Base-by-base conservation (phyloP, 1,284 basidiomycete genomes). In the Trichosporon sp. region DNA sequence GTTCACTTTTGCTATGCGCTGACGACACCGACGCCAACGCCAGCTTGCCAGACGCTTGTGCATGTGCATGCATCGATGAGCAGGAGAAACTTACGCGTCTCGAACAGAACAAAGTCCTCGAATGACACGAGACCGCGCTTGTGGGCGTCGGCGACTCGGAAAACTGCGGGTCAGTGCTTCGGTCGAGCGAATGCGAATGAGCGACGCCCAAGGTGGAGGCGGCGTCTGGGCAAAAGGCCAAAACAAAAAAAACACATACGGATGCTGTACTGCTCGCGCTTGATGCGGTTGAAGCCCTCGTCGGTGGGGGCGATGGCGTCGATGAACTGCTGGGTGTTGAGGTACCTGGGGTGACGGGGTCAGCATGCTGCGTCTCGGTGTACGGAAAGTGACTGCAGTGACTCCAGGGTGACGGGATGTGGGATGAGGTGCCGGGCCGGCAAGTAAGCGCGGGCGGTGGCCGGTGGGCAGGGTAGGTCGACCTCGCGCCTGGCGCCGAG, bases 101-200 rank as follows among this genome's bases (percentile, higher is more conserved):
- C 91, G 79, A 98, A 98, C 71, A 95, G 90, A 23, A 90, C 90
- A 78, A 95, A 98, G 82, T 98, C 95, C 75, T 96, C 92, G 89
- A 92, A 96, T 62, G 92, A 92, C 62, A 98, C 88, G 56, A 91
- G 84, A 31, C 92, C 92, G 53, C 90, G 87, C 77, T 89, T 88
- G 58, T 88, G 87, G 56, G 87, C 85, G 84, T 97, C 95, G 63
- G 95, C 95, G 64, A 98, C 93, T 65, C 89, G 89, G 85, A 97
- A 98, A 71, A 98, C 83, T 83, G 56, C 66, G 68, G 63, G 68
- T 77, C 68, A 74, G 76, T 66, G 13, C n/a, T 29, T 56, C 62
- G 58, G 53, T 35, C 65, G 31, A 67, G 25, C 42, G 35, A 60
- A 27, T 13, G 25, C 23, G 23, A 56, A 47, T 21, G 23, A 27